A percentile compares a stretch with the other conserved stretches of the same genome.
phyloP scores from a whole-genome alignment of 805 yeast species.

The Ascoidea rubescens region DNA sequence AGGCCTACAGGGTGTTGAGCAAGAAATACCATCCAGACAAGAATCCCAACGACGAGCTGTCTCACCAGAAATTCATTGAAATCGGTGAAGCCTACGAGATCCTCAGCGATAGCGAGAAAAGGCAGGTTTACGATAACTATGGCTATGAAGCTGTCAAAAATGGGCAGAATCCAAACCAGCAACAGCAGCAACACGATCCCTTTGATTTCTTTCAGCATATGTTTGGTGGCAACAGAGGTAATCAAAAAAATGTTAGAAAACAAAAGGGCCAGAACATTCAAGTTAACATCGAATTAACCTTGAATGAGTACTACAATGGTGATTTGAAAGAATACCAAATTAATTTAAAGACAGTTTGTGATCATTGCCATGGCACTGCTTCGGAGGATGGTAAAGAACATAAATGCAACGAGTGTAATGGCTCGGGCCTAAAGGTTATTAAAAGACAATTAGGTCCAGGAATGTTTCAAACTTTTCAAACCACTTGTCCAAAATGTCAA shows the following conservation, averaged over 20 bases:
- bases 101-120: slow-evolving; percentile 18
- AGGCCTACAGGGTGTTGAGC: slow-evolving; percentile 70
- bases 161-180: slow-evolving; percentile 27
- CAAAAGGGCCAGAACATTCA: slow-evolving; percentile 51
- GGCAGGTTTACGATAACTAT: slow-evolving; percentile 47
- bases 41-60: slow-evolving; percentile 67
- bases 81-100: slow-evolving; percentile 37
- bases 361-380: slow-evolving; percentile 72
- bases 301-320: slow-evolving; percentile 67
- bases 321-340: slow-evolving; percentile 42
- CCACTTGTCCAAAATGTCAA: slow-evolving; percentile 63
- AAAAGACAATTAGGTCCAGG: slow-evolving; percentile 77
- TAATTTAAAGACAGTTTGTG: slow-evolving; percentile 63
- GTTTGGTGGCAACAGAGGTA: slow-evolving; percentile 30
- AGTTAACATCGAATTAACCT: slow-evolving; percentile 38
- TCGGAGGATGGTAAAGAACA: slow-evolving; percentile 63
- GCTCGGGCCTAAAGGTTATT: slow-evolving; percentile 54
- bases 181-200: slow-evolving; percentile 20
- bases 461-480: slow-evolving; percentile 76
- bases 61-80: slow-evolving; percentile 75
- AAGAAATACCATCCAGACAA: slow-evolving; percentile 91
- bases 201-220: slow-evolving; percentile 54
- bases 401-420: slow-evolving; percentile 56
- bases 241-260: slow-evolving; percentile 20
- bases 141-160: slow-evolving; percentile 66